Evolutionary conservation across 257 asterid genomes (phyloP).

Genomic region (Nicotiana tabacum): DNA sequence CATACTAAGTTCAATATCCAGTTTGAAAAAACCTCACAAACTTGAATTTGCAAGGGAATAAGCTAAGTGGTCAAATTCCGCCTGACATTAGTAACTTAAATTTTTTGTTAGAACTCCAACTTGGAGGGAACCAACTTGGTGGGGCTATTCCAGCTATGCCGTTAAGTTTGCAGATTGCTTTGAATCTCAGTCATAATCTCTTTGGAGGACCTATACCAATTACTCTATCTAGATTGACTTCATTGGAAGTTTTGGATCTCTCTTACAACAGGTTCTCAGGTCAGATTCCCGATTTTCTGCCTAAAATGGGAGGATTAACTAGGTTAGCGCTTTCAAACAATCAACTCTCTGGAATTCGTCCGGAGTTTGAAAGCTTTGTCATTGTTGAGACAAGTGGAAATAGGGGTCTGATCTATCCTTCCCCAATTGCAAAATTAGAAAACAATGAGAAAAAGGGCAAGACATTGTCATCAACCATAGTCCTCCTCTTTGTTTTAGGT

Average conservation of each 20-base stretch:
- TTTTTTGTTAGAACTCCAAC: constrained; percentile 53
- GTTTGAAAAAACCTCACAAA: constrained; percentile 34
- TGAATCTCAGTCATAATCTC: constrained; percentile 68
- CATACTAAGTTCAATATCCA: constrained; percentile 45
- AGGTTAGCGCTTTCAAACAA: constrained; percentile 54
- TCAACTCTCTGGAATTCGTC: constrained; percentile 49
- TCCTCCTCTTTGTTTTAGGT: neutral
- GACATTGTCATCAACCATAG: neutral
- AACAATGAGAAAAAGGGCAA: neutral
- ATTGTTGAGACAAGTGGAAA: constrained; percentile 24
- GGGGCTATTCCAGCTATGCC: constrained; percentile 60
- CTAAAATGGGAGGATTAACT: constrained; percentile 32
- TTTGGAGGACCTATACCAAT: constrained; percentile 45
- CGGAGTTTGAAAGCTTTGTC: constrained; percentile 26
- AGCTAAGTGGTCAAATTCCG: constrained; percentile 54
- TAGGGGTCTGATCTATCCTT: neutral
- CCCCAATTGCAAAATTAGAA: neutral
- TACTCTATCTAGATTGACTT: constrained; percentile 27
- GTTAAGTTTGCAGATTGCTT: constrained; percentile 39
- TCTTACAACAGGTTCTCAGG: constrained; percentile 63
- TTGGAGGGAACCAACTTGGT: constrained; percentile 59
- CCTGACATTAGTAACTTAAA: constrained; percentile 33
- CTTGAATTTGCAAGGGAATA: constrained; percentile 50
- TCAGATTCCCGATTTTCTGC: constrained; percentile 39
- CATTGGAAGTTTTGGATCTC: constrained; percentile 76